Conservation (phyloP, 495 filamentous ascomycete genomes). For the Tetracladium marchalianum region DNA sequence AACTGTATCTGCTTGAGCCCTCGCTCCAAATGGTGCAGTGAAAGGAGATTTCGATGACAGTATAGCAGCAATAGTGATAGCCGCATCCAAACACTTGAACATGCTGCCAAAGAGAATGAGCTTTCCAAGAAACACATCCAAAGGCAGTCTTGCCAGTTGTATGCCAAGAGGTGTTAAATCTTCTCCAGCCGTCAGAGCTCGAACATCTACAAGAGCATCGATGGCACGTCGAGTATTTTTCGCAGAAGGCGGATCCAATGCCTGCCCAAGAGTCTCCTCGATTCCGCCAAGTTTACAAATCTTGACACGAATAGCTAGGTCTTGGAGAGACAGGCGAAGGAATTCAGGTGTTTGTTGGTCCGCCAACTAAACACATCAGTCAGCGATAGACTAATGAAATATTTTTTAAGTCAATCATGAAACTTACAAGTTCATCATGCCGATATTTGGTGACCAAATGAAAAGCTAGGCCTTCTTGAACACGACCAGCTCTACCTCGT, state of each 20-base stretch:
- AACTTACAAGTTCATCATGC: slow-evolving; percentile 46
- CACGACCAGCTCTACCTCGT: slow-evolving; percentile 89
- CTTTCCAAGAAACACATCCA: slow-evolving; percentile 93
- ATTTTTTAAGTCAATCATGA: background rate
- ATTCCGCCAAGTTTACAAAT: slow-evolving; percentile 90
- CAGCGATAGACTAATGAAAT: background rate
- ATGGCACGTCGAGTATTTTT: slow-evolving; percentile 90
- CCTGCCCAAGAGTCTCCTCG: slow-evolving; percentile 79
- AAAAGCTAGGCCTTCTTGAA: slow-evolving; percentile 88
- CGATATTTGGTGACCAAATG: slow-evolving; percentile 86
- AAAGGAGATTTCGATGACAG: slow-evolving; percentile 94
- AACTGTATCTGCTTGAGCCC: slow-evolving; percentile 67
- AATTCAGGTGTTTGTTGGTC: slow-evolving; percentile 95
- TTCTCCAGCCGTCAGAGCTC: slow-evolving; percentile 71
- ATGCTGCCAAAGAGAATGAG: slow-evolving; percentile 73
- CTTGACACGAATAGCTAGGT: slow-evolving; percentile 91
- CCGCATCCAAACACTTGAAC: slow-evolving; percentile 84
- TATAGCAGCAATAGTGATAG: slow-evolving; percentile 83
- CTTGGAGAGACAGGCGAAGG: slow-evolving; percentile 85
- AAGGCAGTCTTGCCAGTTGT: slow-evolving; percentile 76
- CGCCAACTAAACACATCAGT: slow-evolving; percentile 44
- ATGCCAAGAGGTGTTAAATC: slow-evolving; percentile 77
- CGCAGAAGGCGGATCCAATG: slow-evolving; percentile 77
- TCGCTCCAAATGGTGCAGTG: slow-evolving; percentile 70
- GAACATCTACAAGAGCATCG: slow-evolving; percentile 85